A percentile compares a stretch with the other conserved stretches of the same genome.
These are phyloP conservation scores for Globisporangium perplexum DNA, from an alignment of 352 stramenopile species.

Conservation along the genomic window DNA sequence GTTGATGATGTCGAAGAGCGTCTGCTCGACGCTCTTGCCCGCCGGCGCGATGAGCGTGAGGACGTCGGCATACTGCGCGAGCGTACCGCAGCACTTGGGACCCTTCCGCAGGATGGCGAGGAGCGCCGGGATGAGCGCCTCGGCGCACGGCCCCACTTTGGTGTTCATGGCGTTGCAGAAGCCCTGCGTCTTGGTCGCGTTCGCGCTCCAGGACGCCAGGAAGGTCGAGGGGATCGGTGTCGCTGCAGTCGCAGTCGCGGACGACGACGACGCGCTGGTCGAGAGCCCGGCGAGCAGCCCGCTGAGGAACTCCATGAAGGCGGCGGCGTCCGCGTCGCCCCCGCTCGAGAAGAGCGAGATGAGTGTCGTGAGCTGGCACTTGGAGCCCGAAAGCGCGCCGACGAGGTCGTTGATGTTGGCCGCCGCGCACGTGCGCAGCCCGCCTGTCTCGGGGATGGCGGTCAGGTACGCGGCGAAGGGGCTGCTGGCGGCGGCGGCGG, in stretches of 20 bases:
- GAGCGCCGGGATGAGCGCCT: conserved; percentile 36
- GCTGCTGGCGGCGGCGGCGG: conserved; percentile 31
- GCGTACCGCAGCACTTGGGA: conserved; percentile 36
- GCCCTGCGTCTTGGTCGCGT: conserved; percentile 30
- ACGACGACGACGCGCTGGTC: conserved; percentile 5
- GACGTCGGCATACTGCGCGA: conserved; percentile 43
- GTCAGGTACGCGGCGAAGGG: conserved; percentile 38
- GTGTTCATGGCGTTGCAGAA: conserved; percentile 62
- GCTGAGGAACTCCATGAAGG: conserved; percentile 39
- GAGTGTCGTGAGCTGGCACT: conserved; percentile 47
- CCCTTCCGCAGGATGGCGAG: conserved; percentile 37
- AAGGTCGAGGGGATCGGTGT: conserved; percentile 14
- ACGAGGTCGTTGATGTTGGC: conserved; percentile 43
- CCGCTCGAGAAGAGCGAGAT: conserved; percentile 27
- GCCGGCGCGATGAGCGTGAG: conserved; percentile 37
- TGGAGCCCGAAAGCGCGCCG: conserved; percentile 26
- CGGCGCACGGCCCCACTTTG: conserved; percentile 34
- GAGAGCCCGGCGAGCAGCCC: conserved; percentile 29
- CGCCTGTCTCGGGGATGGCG: conserved; percentile 32
- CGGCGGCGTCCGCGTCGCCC: conserved; percentile 19
- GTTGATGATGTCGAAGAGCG: conserved; percentile 38
- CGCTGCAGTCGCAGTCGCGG: too few species aligned
- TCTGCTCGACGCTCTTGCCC: conserved; percentile 38
- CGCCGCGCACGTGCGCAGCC: conserved; percentile 41
- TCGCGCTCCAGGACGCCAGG: conserved; percentile 32